Percentiles rank a stretch among this genome's conserved stretches.
Evolutionary conservation across 2,329 filamentous ascomycete species (phyloP).

Genomic region (Alternaria sp.): DNA sequence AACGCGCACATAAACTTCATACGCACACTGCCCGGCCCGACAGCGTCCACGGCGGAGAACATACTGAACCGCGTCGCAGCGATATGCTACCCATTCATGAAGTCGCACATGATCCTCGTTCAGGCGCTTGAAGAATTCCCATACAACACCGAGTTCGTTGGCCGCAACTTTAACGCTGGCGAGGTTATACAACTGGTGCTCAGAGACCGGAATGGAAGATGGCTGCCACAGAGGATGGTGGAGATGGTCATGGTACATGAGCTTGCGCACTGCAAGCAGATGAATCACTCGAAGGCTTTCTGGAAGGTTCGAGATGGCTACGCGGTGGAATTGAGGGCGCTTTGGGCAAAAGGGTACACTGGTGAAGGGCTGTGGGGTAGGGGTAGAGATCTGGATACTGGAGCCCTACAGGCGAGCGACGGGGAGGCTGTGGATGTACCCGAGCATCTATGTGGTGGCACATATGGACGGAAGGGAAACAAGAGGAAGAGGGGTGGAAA

Average conservation of each 20-base stretch:
- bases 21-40: conserved; percentile 71
- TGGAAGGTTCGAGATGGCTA: conserved; percentile 80
- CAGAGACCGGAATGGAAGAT: conserved; percentile 67
- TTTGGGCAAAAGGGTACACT: conserved; percentile 75
- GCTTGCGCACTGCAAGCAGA: conserved; percentile 85
- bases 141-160: conserved; percentile 81
- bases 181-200: conserved; percentile 87
- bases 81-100: conserved; percentile 72
- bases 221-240: conserved; percentile 83
- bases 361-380: conserved; percentile 86
- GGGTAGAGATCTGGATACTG: conserved; percentile 66
- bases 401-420: conserved; percentile 29
- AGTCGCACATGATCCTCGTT: conserved; percentile 53
- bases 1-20: conserved; percentile 85
- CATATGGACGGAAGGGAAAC: conserved; percentile 66
- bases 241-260: conserved; percentile 98
- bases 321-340: conserved; percentile 69
- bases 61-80: conserved; percentile 58
- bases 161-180: conserved; percentile 88
- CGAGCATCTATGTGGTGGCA: conserved; percentile 80
- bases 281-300: conserved; percentile 85
- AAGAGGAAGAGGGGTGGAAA: conserved; percentile 53
- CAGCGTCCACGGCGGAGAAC: conserved; percentile 35
- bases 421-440: conserved; percentile 38
- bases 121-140: conserved; percentile 77